Evolutionary conservation across 139 green algal species (phyloP), one percentile per base, ranked within the genome.

Genomic region (Chlamydomonas sp.): DNA sequence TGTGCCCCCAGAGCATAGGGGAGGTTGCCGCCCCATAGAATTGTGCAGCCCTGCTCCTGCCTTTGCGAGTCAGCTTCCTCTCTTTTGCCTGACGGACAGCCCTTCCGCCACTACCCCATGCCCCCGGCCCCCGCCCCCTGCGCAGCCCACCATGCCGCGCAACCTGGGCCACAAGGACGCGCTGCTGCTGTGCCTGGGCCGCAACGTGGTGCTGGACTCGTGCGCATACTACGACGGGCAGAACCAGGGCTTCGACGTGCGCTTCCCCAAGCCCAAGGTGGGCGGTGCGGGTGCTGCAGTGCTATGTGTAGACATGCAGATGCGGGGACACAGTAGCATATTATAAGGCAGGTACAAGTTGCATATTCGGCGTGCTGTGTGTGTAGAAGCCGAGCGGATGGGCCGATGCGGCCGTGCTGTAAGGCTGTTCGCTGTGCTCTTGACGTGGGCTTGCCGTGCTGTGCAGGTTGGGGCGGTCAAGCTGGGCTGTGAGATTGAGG

Each of bases 141-240:
- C 31, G 31, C 71, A 87, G 73, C 83, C 83, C 3, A 18, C 6
- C 14, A 74, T 87, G 83, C 83, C 83, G 14, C 83, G 83, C 72
- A 87, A 87, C 49, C 62, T 80, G n/a, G 83, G 83, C 31, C 80
- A 80, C 75, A 89, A 89, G 84, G 84, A 89, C 84, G 84, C 84
- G 58, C 84, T 84, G 76, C 20, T 83, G 66, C 20, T 84, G 9
- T 89, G 84, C 64, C 57, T 89, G 64, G 84, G 76, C 15, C 84
- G 76, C 15, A 89, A 89, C n/a, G 76, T 89, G 59, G 76, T 89
- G 75, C 84, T 89, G 76, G 84, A 89, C 84, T 62, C 76, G 12
- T 89, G 84, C 64, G 76, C 76, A 7, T 59, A 60, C 9, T 89
- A 84, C 60, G 84, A 84, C 64, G 84, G 84, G 12, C 66, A 84